Conservation (phyloP, 805 yeast genomes). For the Nakazawaea pomicola region DNA sequence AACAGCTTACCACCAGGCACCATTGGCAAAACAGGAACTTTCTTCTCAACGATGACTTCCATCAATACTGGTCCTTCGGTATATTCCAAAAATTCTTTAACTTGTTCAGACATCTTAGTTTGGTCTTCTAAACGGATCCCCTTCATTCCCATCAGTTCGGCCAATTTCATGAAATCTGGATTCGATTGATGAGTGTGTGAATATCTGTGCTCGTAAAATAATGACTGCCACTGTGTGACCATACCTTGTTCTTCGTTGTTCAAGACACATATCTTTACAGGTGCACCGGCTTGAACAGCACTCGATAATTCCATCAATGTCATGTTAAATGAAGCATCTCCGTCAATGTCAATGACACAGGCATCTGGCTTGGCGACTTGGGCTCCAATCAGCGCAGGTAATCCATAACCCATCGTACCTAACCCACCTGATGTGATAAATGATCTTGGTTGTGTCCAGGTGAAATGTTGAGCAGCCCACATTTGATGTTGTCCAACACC, state of each 20-base stretch:
- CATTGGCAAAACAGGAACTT: constrained; percentile 97
- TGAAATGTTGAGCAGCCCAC: constrained; percentile 99
- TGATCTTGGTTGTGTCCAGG: constrained; percentile 89
- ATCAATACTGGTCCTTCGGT: constrained; percentile 79
- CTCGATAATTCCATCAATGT: constrained; percentile 88
- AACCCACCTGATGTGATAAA: constrained; percentile 98
- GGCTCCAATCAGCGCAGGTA: constrained; percentile 98
- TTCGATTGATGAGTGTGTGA: constrained; percentile 96
- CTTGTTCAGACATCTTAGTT: constrained; percentile 53
- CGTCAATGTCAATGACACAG: constrained; percentile 93
- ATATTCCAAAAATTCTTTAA: constrained; percentile 66
- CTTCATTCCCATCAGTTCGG: constrained; percentile 89
- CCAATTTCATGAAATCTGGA: constrained; percentile 89
- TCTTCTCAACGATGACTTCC: constrained; percentile 87
- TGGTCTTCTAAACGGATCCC: constrained; percentile 72
- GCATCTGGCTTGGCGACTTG: constrained; percentile 95
- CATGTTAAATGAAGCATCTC: constrained; percentile 99
- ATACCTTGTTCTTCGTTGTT: constrained; percentile 99
- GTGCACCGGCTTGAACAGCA: constrained; percentile 91
- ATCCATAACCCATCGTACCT: constrained; percentile 98
- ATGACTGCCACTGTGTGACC: constrained; percentile 99
- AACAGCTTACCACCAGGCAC: constrained; percentile 95
- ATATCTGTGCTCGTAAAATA: constrained; percentile 94
- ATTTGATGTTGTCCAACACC: constrained; percentile 99
- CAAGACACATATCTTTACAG: constrained; percentile 82